These are phyloP conservation scores for Anisodus tanguticus DNA, from an alignment of 257 asterid species.

Conservation along the genomic window DNA sequence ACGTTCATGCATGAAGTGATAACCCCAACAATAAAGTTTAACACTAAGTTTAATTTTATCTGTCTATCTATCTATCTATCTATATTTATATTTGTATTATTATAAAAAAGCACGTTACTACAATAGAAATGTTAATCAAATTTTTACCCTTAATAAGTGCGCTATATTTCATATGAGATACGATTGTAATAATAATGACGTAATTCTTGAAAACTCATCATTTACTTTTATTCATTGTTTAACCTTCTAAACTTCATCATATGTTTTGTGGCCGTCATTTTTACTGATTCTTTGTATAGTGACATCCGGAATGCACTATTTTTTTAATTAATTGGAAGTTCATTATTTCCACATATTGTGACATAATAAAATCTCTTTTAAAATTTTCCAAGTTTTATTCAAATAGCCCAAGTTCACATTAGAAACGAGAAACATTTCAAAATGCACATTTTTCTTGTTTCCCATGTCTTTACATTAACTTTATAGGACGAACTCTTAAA, in stretches of 20 bases:
- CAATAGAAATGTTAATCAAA: no score
- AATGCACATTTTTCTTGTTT: background rate
- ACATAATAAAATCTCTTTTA: no score
- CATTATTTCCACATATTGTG: background rate
- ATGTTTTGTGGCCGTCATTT: no score
- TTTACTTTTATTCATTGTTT: background rate
- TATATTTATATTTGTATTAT: no score
- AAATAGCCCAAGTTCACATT: background rate
- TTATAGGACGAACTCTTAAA: background rate
- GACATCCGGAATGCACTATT: no score
- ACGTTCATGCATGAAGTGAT: slow-evolving; percentile 64
- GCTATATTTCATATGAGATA: no score
- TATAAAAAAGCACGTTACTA: no score
- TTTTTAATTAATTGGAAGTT: background rate
- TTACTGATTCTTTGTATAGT: no score
- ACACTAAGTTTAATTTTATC: no score
- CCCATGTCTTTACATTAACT: background rate
- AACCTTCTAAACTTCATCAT: background rate
- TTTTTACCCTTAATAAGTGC: no score
- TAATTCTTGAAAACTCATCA: background rate
- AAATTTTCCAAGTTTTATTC: background rate
- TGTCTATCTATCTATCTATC: no score
- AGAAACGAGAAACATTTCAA: background rate
- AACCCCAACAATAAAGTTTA: background rate
- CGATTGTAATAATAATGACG: no score